These are phyloP conservation scores for Lichtheimia ramosa DNA, from an alignment of 371 early-diverging fungal species.

Conservation along the genomic window DNA sequence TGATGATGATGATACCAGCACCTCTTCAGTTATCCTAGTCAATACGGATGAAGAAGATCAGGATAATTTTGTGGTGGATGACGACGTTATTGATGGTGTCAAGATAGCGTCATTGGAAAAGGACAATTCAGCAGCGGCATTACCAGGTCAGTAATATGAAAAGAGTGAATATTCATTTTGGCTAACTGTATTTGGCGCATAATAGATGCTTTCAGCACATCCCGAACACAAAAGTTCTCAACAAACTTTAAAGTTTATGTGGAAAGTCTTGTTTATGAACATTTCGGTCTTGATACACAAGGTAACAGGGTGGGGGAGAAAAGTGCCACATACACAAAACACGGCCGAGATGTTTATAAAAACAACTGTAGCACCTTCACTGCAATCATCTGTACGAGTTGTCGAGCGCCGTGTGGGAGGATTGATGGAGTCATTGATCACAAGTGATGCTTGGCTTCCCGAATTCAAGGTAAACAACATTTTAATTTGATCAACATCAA, in stretches of 20 bases:
- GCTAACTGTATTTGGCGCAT: background rate
- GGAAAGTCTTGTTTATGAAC: constrained; percentile 14
- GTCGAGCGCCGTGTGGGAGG: constrained; percentile 20
- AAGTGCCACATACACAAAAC: background rate
- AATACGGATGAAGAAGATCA: constrained; percentile 2
- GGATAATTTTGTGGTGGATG: constrained; percentile 19
- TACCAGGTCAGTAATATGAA: constrained; percentile 11
- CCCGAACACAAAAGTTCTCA: constrained; percentile 11
- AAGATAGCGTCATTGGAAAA: constrained; percentile 2
- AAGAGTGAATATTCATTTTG: too few species aligned
- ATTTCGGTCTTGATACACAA: constrained; percentile 4
- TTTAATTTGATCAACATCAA: too few species aligned
- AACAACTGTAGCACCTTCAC: constrained; percentile 11
- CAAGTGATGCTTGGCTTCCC: constrained; percentile 25
- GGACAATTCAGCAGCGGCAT: background rate
- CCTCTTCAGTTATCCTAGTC: too few species aligned
- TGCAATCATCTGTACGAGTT: constrained; percentile 8
- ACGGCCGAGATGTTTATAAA: constrained; percentile 1
- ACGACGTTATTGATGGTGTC: constrained; percentile 21
- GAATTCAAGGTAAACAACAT: constrained; percentile 13
- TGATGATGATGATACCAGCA: background rate
- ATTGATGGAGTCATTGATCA: constrained; percentile 12
- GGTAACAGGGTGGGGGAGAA: constrained; percentile 1
- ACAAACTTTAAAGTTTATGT: constrained; percentile 19
- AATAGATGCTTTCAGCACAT: constrained; percentile 19